phyloP scores from a whole-genome alignment of 192 early-diverging fungal genomes.

The Coemansia sp. region DNA sequence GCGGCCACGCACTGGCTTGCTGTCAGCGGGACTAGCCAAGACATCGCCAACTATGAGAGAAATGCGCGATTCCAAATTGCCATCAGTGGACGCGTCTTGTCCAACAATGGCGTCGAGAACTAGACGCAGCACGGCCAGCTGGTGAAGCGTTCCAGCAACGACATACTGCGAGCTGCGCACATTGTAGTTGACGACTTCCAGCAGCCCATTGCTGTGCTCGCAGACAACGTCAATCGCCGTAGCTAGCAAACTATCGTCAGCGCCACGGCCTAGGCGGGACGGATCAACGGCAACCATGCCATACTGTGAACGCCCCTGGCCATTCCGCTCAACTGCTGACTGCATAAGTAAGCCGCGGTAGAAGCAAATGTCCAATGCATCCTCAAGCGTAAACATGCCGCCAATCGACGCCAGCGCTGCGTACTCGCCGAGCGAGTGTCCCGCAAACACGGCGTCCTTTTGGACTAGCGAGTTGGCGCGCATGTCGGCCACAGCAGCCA shows the following conservation, averaged over 20 bases:
- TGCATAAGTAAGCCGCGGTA: constrained; percentile 98
- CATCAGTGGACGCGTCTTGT: constrained; percentile 61
- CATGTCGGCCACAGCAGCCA: constrained; percentile 87
- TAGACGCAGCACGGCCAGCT: constrained; percentile 72
- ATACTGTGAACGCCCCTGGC: constrained; percentile 77
- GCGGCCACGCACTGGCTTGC: constrained; percentile 69
- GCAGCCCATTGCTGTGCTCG: constrained; percentile 64
- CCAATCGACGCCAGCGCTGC: constrained; percentile 79
- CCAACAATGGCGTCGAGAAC: constrained; percentile 82
- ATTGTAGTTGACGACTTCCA: constrained; percentile 95
- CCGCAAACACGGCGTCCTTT: constrained; percentile 76
- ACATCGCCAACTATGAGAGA: constrained; percentile 66
- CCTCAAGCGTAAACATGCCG: constrained; percentile 75
- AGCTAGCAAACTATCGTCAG: constrained; percentile 70
- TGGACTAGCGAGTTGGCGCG: constrained; percentile 78
- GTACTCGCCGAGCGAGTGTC: constrained; percentile 93
- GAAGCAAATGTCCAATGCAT: constrained; percentile 84
- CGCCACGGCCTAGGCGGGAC: constrained; percentile 70
- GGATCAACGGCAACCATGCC: constrained; percentile 95
- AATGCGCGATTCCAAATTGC: constrained; percentile 77
- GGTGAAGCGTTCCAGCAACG: constrained; percentile 74
- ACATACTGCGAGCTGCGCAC: constrained; percentile 94
- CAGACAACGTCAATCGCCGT: constrained; percentile 70
- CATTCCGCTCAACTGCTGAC: constrained; percentile 80
- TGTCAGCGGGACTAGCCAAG: constrained; percentile 58